phyloP scores from a whole-genome alignment of 208 protist species.

The Borovskyia barvae region DNA sequence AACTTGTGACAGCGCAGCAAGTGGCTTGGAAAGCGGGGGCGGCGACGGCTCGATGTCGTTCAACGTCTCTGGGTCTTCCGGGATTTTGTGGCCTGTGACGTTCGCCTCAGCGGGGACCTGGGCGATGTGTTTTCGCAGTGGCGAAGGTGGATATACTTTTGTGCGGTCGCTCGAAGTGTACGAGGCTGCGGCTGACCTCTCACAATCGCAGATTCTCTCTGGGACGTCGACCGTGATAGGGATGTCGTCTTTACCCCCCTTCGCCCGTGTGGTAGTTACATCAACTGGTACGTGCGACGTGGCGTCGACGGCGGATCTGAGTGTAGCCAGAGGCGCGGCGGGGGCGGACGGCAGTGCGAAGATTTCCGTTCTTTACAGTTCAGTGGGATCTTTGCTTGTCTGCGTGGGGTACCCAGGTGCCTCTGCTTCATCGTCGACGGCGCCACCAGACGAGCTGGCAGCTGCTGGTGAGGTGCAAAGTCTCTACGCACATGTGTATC shows the following conservation, averaged over 20 bases:
- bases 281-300: conserved; percentile 4
- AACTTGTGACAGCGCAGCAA: neutral
- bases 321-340: conserved; percentile 15
- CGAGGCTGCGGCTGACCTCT: conserved; percentile 20
- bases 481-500: conserved; percentile 12
- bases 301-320: neutral
- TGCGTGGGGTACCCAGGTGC: conserved; percentile 39
- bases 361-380: conserved; percentile 15
- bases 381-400: conserved; percentile 17
- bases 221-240: conserved; percentile 8
- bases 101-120: conserved; percentile 26
- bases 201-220: conserved; percentile 18
- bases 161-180: conserved; percentile 31
- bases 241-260: conserved; percentile 24
- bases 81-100: conserved; percentile 9
- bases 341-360: conserved; percentile 13
- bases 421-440: conserved; percentile 16
- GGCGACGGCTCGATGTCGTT: neutral
- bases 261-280: conserved; percentile 23
- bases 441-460: conserved; percentile 8
- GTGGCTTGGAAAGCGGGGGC: neutral
- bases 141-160: conserved; percentile 1
- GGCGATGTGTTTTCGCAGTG: conserved; percentile 34
- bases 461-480: conserved; percentile 27
- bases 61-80: neutral